Percentiles rank a stretch among this genome's conserved stretches.
Evolutionary conservation across 345 rosid species (phyloP).

Genomic region (Mallotus nudiflorus): DNA sequence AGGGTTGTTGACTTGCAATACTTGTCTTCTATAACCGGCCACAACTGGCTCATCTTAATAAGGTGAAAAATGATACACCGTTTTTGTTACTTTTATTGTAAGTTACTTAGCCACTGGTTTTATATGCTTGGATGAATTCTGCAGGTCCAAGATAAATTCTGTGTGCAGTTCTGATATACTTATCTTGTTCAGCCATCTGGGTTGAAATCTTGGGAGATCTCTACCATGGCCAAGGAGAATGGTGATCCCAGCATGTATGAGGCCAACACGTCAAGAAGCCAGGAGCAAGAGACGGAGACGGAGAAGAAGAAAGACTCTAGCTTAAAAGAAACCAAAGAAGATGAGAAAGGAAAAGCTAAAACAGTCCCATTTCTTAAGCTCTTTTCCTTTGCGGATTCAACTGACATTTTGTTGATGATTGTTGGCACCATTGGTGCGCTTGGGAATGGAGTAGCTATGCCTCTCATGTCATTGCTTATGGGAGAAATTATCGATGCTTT

Average conservation of each 20-base stretch:
- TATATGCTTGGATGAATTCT: too few species aligned
- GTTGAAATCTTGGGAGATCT: too few species aligned
- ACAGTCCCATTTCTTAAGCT: slow-evolving; percentile 39
- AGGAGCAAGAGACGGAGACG: background rate
- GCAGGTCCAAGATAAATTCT: too few species aligned
- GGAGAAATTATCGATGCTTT: slow-evolving; percentile 39
- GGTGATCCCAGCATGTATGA: slow-evolving; percentile 3
- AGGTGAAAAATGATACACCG: too few species aligned
- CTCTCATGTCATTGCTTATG: slow-evolving; percentile 38
- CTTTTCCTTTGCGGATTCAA: slow-evolving; percentile 41
- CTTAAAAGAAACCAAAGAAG: background rate
- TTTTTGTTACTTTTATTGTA: too few species aligned
- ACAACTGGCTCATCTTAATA: too few species aligned
- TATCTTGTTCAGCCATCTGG: too few species aligned
- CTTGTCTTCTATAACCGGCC: too few species aligned
- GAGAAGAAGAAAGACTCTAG: background rate
- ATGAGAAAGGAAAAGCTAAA: slow-evolving; percentile 11
- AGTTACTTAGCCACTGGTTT: too few species aligned
- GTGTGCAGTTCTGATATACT: too few species aligned
- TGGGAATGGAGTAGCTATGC: slow-evolving; percentile 36
- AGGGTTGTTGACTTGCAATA: too few species aligned
- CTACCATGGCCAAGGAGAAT: slow-evolving; percentile 18
- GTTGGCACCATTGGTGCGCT: slow-evolving; percentile 34
- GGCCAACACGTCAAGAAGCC: background rate
- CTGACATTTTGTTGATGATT: slow-evolving; percentile 33